Base-by-base conservation (phyloP, 805 yeast genomes). In the Tanozyma kutaoensis region DNA sequence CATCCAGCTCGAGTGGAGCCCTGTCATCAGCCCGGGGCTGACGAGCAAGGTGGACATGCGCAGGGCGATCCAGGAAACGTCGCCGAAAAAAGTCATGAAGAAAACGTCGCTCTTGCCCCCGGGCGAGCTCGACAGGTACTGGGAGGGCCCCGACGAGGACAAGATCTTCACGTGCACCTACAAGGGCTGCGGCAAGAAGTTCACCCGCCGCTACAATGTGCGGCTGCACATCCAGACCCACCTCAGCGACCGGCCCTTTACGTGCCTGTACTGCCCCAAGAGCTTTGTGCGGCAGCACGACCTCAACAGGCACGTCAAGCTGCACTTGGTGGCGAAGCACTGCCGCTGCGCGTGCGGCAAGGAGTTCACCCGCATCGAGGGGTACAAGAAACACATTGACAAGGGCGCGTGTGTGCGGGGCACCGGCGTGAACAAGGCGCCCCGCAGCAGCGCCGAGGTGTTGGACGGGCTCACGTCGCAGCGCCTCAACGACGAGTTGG, bases 181-280 rank as follows among this genome's bases (percentile, higher is more conserved):
- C 50, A 69, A 77, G 11, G 63, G 64, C 29, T 91, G 99, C 54
- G 78, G 80, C 8, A 85, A 91, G 52, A 57, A 66, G 29, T 88
- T 91, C 52, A 73, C 85, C 6, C 65, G 98, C 44, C 64, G 95
- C 25, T 93, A 93, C 52, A 91, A 91, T 43, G 82, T 84, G 9
- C 62, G 97, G 35, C 82, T 95, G 0, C 99, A 91, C 50, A 86
- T 91, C 30, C 98, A 91, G 48, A 91, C 98, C 1, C 99, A 91
- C 59, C 55, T 91, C 26, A 76, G 88, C 47, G 98, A 93, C 49
- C 62, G 96, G 36, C 99, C 99, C 1, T 88, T 82, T 52, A 58
- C 66, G 0, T 91, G 99, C 55, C 58, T 59, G 3, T 62, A 62
- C 23, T 91, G 99, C 51, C 66, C 70, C 4, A 81, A 86, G 39